Evolutionary conservation across 768 basidiomycete genomes (phyloP).

Genomic region (Clathrus columnatus): DNA sequence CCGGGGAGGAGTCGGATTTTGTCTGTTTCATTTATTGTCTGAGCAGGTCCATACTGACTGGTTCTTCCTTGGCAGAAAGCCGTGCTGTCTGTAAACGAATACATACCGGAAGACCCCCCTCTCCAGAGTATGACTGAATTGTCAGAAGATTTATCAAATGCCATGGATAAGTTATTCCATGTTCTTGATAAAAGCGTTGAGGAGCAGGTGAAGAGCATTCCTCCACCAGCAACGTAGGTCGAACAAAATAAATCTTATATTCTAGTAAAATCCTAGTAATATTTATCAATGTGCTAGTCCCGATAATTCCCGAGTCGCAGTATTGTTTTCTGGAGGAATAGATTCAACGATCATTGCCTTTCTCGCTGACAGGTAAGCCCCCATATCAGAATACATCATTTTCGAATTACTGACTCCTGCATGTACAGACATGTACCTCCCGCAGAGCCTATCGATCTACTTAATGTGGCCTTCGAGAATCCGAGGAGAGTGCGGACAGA

Average conservation of each 20-base stretch:
- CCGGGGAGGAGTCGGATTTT: too few species aligned
- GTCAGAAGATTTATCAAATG: slow-evolving; percentile 2
- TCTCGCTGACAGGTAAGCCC: slow-evolving; percentile 64
- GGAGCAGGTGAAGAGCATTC: slow-evolving; percentile 62
- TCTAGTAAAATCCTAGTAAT: neutral
- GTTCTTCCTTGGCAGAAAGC: neutral
- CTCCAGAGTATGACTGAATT: neutral
- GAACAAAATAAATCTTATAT: neutral
- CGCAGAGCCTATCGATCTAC: slow-evolving; percentile 79
- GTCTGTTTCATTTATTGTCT: too few species aligned
- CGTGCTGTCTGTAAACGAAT: neutral
- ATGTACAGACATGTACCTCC: slow-evolving; percentile 53
- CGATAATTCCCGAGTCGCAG: slow-evolving; percentile 54
- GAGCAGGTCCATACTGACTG: neutral
- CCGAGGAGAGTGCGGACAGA: slow-evolving; percentile 62
- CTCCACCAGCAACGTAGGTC: slow-evolving; percentile 31
- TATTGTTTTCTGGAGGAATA: slow-evolving; percentile 94
- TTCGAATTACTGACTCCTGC: neutral
- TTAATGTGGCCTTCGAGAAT: slow-evolving; percentile 95
- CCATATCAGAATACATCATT: neutral
- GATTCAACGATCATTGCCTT: slow-evolving; percentile 82
- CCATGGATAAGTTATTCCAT: slow-evolving; percentile 14
- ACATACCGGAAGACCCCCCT: neutral
- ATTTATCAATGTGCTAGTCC: slow-evolving; percentile 18
- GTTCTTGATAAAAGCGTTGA: slow-evolving; percentile 56